Evolutionary conservation across 139 green algal genomes (phyloP).

Genomic region (Pseudopediastrum boryanum): DNA sequence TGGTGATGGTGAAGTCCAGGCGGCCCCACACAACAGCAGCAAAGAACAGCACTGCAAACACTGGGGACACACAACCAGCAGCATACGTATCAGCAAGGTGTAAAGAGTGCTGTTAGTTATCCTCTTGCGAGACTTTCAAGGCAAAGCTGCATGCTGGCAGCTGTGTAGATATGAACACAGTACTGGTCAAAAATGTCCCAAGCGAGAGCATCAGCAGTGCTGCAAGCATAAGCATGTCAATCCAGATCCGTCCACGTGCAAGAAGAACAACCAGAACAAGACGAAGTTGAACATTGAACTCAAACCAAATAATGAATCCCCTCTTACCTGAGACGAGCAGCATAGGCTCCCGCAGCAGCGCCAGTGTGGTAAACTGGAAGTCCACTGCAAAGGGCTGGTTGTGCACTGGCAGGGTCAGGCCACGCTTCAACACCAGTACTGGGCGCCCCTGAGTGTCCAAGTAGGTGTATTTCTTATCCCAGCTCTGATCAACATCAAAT

Average conservation of each 20-base stretch:
- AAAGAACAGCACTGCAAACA: constrained; percentile 60
- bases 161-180: too few species aligned
- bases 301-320: too few species aligned
- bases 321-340: constrained; percentile 61
- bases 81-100: not conserved
- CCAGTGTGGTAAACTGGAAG: constrained; percentile 59
- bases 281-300: not conserved
- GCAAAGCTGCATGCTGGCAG: too few species aligned
- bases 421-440: constrained; percentile 83
- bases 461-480: constrained; percentile 79
- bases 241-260: not conserved
- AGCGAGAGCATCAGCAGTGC: too few species aligned
- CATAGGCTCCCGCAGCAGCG: constrained; percentile 68
- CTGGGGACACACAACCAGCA: not conserved
- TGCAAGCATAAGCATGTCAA: too few species aligned
- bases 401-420: constrained; percentile 58
- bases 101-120: not conserved
- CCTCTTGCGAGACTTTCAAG: too few species aligned
- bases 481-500: constrained; percentile 54
- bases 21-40: constrained; percentile 61
- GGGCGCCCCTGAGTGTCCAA: constrained; percentile 83
- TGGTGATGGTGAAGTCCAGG: constrained; percentile 70
- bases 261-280: not conserved
- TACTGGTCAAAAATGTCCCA: too few species aligned
- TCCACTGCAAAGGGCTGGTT: constrained; percentile 51